Conservation (phyloP, 2,329 filamentous ascomycete genomes). For the Phialophora chinensis region DNA sequence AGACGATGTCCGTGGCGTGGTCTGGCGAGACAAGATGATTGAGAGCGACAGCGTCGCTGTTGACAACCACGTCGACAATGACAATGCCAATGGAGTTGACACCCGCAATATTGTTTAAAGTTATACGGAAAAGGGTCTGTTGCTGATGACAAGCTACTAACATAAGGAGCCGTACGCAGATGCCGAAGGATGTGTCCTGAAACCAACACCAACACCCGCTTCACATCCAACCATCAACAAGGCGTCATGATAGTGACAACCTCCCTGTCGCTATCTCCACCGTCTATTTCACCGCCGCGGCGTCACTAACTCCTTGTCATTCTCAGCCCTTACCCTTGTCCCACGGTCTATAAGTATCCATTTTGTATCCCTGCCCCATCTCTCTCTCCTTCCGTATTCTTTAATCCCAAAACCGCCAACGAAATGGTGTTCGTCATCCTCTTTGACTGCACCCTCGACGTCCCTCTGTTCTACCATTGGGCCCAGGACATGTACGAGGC, state of each 20-base stretch:
- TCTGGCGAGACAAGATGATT: background rate
- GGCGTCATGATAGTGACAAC: background rate
- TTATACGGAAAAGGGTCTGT: background rate
- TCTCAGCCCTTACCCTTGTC: background rate
- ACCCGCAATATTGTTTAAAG: background rate
- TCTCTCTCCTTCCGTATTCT: conserved; percentile 7
- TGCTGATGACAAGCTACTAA: background rate
- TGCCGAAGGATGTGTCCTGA: background rate
- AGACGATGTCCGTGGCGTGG: background rate
- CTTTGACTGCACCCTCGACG: conserved; percentile 14
- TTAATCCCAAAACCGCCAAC: background rate
- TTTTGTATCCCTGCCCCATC: background rate
- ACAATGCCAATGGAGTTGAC: background rate
- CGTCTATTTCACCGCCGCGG: background rate
- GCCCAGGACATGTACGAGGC: conserved; percentile 23
- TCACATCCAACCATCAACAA: background rate
- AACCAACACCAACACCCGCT: background rate
- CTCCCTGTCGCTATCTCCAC: background rate
- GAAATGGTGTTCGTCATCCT: conserved; percentile 27
- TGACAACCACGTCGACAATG: background rate
- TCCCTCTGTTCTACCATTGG: conserved; percentile 27
- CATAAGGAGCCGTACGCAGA: background rate
- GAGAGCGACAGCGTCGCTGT: background rate
- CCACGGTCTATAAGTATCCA: background rate
- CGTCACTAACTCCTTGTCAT: background rate